phyloP scores from a whole-genome alignment of 2,329 filamentous ascomycete genomes.

The Eutypella sp. region DNA sequence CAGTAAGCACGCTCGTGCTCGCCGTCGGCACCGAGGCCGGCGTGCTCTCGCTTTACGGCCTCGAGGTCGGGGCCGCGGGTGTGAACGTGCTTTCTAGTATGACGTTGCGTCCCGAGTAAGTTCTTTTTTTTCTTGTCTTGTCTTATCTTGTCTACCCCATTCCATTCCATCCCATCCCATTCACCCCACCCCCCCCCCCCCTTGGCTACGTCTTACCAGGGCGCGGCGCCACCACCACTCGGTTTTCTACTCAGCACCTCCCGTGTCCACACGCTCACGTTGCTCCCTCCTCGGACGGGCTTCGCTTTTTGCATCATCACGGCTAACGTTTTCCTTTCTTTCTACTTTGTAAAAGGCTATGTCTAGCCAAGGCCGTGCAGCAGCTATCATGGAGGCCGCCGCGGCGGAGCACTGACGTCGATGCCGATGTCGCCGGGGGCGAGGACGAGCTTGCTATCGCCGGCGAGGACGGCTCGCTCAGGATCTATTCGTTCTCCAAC shows the following conservation, averaged over 20 bases:
- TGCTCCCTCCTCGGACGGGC: too few species aligned
- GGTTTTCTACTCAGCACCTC: background rate
- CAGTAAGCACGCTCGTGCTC: constrained; percentile 33
- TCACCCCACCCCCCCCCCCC: too few species aligned
- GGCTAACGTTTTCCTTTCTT: background rate
- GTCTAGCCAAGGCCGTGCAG: constrained; percentile 59
- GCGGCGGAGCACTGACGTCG: background rate
- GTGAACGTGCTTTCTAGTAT: constrained; percentile 33
- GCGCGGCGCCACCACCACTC: too few species aligned
- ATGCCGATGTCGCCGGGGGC: background rate
- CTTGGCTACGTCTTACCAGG: too few species aligned
- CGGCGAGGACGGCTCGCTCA: constrained; percentile 57
- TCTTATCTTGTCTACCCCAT: background rate
- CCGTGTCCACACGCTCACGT: too few species aligned
- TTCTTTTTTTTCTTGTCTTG: constrained; percentile 5
- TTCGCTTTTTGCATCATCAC: background rate
- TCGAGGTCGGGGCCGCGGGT: constrained; percentile 38
- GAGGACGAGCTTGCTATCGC: constrained; percentile 45
- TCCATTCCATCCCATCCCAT: background rate
- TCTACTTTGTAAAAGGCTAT: too few species aligned
- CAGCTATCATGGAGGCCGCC: constrained; percentile 66
- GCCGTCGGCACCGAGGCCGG: constrained; percentile 56
- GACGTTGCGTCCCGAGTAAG: constrained; percentile 35
- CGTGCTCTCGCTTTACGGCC: constrained; percentile 36
- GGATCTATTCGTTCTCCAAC: constrained; percentile 46